Evolutionary conservation across 345 rosid genomes (phyloP), one percentile per base, ranked within the genome.

Genomic region (Conringia planisiliqua): DNA sequence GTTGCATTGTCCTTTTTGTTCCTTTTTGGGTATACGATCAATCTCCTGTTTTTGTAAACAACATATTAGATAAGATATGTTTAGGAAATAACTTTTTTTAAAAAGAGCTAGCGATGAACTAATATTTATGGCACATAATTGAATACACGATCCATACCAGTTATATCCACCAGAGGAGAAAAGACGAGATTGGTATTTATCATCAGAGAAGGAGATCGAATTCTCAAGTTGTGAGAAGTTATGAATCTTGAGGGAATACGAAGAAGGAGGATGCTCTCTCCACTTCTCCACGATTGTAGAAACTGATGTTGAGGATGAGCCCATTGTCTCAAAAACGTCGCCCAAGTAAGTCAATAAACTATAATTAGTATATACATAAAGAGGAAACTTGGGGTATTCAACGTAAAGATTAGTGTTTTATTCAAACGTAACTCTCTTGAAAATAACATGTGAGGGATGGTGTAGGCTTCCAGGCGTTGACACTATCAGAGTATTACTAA

Each of bases 191-290:
- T 59, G 35, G 57, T 70, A 70, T 33, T 59, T 70, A 6, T 7
- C 17, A 50, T 65, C 57, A 30, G 57, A 46, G 69, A 0, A 20
- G 7, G 42, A 1, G 20, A 43, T 30, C 40, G 69, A 65, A 0
- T 46, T 46, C 43, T 17, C 42, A 1, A 65, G 42, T 17, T 46
- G 43, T 9, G 40, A 44, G 14, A 64, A 64, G 55, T 5, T 64
- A 0, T 64, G 29, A 26, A 65, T 8, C 57, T 65, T 65, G 6
- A 65, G 56, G 10, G 69, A 65, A 18, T 17, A 65, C 3, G 69
- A 65, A 17, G 69, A 65, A 17, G 69, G 69, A 27, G 69, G 69
- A 17, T 29, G 56, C 16, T 65, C 69, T 65, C 69, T 65, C 69
- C 56, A 65, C 0, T 12, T 47, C 4, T 46, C 6, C 30, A 46